Evolutionary conservation across 352 stramenopile species (phyloP).

Genomic region (Phytophthora boehmeriae): DNA sequence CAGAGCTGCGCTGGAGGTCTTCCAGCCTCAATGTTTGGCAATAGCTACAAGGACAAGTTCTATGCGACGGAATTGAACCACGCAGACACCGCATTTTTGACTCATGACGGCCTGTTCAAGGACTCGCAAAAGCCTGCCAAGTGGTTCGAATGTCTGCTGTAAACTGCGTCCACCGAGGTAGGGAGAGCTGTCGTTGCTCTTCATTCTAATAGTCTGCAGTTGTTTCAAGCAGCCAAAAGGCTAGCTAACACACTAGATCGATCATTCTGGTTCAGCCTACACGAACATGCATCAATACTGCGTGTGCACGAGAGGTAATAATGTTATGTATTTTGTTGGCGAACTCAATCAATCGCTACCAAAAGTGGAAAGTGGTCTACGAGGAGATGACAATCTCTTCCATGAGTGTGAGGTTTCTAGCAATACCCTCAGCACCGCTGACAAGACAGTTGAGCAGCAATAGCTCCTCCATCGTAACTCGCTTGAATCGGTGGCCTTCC

Average conservation of each 20-base stretch:
- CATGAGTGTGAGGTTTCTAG: constrained; percentile 21
- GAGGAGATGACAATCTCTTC: constrained; percentile 19
- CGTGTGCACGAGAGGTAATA: too few species aligned
- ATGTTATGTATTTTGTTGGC: too few species aligned
- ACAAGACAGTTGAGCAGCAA: constrained; percentile 30
- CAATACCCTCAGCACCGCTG: constrained; percentile 53
- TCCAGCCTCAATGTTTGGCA: constrained; percentile 23
- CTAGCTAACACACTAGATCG: too few species aligned
- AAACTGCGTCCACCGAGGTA: background rate
- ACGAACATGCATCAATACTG: too few species aligned
- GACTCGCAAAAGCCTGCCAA: background rate
- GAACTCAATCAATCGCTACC: too few species aligned
- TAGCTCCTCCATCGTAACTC: constrained; percentile 59
- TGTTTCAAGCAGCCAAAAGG: too few species aligned
- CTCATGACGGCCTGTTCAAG: background rate
- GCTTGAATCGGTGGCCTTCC: constrained; percentile 49
- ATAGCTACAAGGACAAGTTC: constrained; percentile 22
- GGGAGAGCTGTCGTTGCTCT: background rate
- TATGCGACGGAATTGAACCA: constrained; percentile 8
- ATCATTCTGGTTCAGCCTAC: too few species aligned
- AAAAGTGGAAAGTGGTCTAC: too few species aligned
- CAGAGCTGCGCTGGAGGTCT: constrained; percentile 38
- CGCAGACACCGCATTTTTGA: background rate
- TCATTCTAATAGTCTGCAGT: too few species aligned
- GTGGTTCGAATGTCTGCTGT: background rate